These are phyloP conservation scores for Physcomitrium patens DNA, from an alignment of 225 moss, liverwort and hornwort genomes.

Conservation along the genomic window DNA sequence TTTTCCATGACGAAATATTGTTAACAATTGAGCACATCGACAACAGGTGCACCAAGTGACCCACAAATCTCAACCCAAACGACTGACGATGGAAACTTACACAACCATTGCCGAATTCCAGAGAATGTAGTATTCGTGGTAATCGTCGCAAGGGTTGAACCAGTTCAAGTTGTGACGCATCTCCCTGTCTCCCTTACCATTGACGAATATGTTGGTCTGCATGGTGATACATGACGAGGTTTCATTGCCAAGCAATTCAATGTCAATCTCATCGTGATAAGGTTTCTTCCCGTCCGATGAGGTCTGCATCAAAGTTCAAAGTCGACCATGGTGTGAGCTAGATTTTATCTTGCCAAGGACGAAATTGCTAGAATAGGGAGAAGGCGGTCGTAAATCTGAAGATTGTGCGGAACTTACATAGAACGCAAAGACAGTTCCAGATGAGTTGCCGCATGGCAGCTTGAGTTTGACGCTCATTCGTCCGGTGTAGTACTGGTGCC, in stretches of 20 bases:
- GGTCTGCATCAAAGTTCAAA: neutral
- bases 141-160: constrained; percentile 50
- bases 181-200: constrained; percentile 44
- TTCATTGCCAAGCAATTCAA: constrained; percentile 54
- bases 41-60: neutral
- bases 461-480: constrained; percentile 44
- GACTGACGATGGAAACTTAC: constrained; percentile 8
- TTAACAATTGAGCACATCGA: too few relatives aligned
- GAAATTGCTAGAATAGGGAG: neutral
- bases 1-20: too few relatives aligned
- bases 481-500: constrained; percentile 25
- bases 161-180: constrained; percentile 38
- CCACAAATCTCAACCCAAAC: neutral
- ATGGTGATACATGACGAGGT: constrained; percentile 37
- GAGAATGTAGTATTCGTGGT: constrained; percentile 48
- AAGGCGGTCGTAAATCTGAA: too few relatives aligned
- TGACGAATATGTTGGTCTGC: constrained; percentile 56
- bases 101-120: constrained; percentile 46
- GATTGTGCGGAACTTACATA: constrained; percentile 37
- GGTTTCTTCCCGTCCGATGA: neutral
- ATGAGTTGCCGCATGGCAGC: constrained; percentile 46
- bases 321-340: neutral
- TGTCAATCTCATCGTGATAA: constrained; percentile 55
- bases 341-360: neutral
- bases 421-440: constrained; percentile 53